Percentiles rank a stretch among this genome's conserved stretches.
phyloP scores from a whole-genome alignment of 192 early-diverging fungal genomes.

The Nowakowskiella sp. region DNA sequence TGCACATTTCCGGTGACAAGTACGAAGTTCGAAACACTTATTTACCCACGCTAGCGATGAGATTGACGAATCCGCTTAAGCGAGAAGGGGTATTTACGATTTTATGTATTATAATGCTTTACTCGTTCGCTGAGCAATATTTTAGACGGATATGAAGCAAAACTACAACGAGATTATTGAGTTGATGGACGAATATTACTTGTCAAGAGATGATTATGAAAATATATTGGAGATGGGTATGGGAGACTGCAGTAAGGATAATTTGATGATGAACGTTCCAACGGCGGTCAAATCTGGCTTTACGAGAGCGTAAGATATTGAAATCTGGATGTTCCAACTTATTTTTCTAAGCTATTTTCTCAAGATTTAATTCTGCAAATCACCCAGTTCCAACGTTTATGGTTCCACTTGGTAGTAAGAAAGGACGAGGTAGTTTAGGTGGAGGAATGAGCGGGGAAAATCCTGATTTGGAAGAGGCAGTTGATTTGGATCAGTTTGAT shows the following conservation, averaged over 20 bases:
- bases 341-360: too few species aligned
- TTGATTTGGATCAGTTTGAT: too few species aligned
- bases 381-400: too few species aligned
- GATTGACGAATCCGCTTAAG: constrained; percentile 44
- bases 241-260: constrained; percentile 38
- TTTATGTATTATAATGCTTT: constrained; percentile 2
- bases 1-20: constrained; percentile 73
- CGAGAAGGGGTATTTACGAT: constrained; percentile 15
- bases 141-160: constrained; percentile 40
- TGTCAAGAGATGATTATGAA: constrained; percentile 85
- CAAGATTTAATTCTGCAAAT: too few species aligned
- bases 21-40: constrained; percentile 80
- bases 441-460: too few species aligned
- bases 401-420: too few species aligned
- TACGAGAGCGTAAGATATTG: constrained; percentile 49
- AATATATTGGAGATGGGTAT: constrained; percentile 73
- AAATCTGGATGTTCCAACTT: too few species aligned
- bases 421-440: too few species aligned
- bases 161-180: constrained; percentile 67
- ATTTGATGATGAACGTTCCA: constrained; percentile 45
- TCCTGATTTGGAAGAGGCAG: too few species aligned
- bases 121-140: constrained; percentile 20
- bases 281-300: constrained; percentile 66
- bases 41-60: constrained; percentile 60
- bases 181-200: constrained; percentile 86